phyloP scores from a whole-genome alignment of 768 basidiomycete genomes.

The Cystobasidiopsis lactophilus region DNA sequence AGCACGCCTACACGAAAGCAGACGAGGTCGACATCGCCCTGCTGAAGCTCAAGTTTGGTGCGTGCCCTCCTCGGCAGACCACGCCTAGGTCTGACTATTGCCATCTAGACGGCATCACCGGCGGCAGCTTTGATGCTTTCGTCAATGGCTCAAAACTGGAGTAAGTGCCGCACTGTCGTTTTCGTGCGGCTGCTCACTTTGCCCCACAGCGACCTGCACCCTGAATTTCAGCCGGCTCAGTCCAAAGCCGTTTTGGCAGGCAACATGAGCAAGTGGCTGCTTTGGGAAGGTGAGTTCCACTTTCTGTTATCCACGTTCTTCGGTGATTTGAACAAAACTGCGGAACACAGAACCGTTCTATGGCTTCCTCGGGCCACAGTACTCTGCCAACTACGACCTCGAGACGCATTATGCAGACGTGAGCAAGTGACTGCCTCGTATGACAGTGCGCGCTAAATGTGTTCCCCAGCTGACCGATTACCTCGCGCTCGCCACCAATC shows the following conservation, averaged over 20 bases:
- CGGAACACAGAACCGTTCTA: constrained; percentile 15
- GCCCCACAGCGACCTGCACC: constrained; percentile 13
- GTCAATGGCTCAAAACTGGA: constrained; percentile 18
- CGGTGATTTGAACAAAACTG: background rate
- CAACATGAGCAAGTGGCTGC: constrained; percentile 15
- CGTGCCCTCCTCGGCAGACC: background rate
- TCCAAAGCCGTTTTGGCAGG: constrained; percentile 12
- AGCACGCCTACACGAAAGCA: constrained; percentile 8
- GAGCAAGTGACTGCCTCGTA: background rate
- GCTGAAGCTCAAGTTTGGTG: constrained; percentile 14
- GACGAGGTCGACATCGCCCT: constrained; percentile 16
- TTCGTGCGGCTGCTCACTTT: background rate
- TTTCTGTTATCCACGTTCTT: background rate
- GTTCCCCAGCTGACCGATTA: constrained; percentile 14
- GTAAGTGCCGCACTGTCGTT: background rate
- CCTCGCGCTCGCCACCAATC: constrained; percentile 10
- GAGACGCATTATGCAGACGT: constrained; percentile 15
- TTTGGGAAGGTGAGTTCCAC: constrained; percentile 16
- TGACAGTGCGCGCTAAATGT: background rate
- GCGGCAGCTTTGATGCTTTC: constrained; percentile 16
- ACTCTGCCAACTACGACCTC: constrained; percentile 14
- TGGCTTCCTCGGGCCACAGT: constrained; percentile 17
- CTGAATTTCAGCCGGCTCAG: constrained; percentile 15
- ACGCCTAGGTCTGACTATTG: background rate
- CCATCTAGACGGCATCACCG: constrained; percentile 11